Evolutionary conservation across 768 basidiomycete genomes (phyloP), one percentile per base, ranked within the genome.

Genomic region (Leccinum ochraceum): DNA sequence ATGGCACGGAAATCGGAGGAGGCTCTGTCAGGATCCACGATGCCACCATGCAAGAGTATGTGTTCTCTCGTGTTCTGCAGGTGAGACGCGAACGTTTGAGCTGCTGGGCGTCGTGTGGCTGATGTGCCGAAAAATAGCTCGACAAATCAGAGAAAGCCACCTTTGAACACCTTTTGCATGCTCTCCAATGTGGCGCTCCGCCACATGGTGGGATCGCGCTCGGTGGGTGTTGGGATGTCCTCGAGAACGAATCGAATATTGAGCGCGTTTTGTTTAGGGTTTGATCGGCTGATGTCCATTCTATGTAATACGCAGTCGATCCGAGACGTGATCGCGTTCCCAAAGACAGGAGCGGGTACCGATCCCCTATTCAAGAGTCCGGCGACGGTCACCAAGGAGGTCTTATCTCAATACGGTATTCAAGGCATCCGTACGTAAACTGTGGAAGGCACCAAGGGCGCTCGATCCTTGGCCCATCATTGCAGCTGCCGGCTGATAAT

Each of bases 121-220:
- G 50, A 67, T 44, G 42, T 52, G 14, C 30, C 58, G 42, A n/a
- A 56, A 61, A 51, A 44, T 69, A 96, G 95, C 79, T 98, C 59
- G 81, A 80, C 66, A 84, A 88, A 51, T 68, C 80, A 56, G 94
- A 97, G 74, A 84, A 85, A 60, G 75, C 80, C 8, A 83, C 92
- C 5, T 98, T 98, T 77, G 76, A 83, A 58, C 94, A 95, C 69
- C 83, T 98, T 1, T 77, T 96, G 37, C 88, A 94, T 69, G 95
- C 95, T 16, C 81, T 98, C 60, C 80, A 80, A 68, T 93, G 88
- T 74, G 95, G 95, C 60, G 95, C 95, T 16, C 95, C 95, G 24
- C 95, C 95, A 65, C 95, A 98, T 77, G 95, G 92, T 37, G 95
- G 95, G 48, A 91, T 97, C 57, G 95, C 95, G 2, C 80, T 98